Percentiles rank a stretch among this genome's conserved stretches.
phyloP scores from a whole-genome alignment of 352 stramenopile species.

The Pythium phragmitis region DNA sequence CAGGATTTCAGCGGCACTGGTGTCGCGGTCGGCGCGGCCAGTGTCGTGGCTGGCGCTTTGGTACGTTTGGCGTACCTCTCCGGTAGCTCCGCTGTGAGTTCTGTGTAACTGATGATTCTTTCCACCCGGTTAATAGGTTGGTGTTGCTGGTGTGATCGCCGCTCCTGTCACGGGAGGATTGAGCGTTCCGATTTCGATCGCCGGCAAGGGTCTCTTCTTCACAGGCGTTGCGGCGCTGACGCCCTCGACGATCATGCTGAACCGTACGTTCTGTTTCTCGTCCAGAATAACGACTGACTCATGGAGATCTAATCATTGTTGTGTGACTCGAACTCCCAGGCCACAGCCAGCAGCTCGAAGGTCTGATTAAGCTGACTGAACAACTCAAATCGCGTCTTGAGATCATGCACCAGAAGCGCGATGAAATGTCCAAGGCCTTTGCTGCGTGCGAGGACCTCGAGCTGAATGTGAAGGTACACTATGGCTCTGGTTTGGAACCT shows the following conservation, averaged over 20 bases:
- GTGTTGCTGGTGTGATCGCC: constrained; percentile 69
- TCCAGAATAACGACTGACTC: neutral
- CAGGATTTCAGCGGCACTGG: constrained; percentile 86
- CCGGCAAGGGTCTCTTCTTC: constrained; percentile 84
- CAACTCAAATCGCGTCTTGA: constrained; percentile 82
- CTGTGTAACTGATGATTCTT: neutral
- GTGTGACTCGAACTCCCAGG: constrained; percentile 33
- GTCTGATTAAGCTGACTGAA: constrained; percentile 71
- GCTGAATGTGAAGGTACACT: constrained; percentile 69
- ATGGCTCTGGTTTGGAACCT: neutral
- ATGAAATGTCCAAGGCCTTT: constrained; percentile 72
- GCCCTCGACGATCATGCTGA: constrained; percentile 85
- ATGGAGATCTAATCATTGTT: neutral
- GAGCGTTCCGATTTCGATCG: constrained; percentile 80
- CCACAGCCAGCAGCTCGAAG: constrained; percentile 79
- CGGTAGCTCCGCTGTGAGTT: neutral
- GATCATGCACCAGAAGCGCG: constrained; percentile 84
- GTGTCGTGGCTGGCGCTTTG: constrained; percentile 77
- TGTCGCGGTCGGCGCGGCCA: constrained; percentile 73
- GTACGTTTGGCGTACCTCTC: constrained; percentile 32
- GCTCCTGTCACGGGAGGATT: constrained; percentile 75
- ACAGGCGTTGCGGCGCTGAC: constrained; percentile 74
- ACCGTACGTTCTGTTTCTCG: constrained; percentile 41
- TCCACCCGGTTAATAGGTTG: constrained; percentile 39
- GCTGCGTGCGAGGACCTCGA: constrained; percentile 69